phyloP scores from a whole-genome alignment of 257 asterid species.

The Schizonepeta tenuifolia region DNA sequence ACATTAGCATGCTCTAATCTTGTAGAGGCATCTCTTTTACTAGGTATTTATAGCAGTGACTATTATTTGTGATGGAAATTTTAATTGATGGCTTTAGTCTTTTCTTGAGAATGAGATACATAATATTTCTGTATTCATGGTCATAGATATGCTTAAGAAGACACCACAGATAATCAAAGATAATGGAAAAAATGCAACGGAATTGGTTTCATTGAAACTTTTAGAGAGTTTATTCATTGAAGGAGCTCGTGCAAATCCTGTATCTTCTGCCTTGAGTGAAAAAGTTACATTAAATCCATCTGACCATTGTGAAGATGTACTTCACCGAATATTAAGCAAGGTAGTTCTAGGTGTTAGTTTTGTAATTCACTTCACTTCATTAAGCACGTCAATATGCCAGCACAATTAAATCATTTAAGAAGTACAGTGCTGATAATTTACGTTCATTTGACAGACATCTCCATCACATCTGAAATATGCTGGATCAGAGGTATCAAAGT shows the following conservation, averaged over 20 bases:
- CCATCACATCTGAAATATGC: background rate
- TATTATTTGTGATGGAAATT: background rate
- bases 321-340: constrained; percentile 2
- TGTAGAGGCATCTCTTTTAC: constrained; percentile 2
- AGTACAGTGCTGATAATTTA: constrained; percentile 14
- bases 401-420: background rate
- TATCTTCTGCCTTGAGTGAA: background rate
- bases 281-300: constrained; percentile 3
- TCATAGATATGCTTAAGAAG: constrained; percentile 15
- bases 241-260: constrained; percentile 17
- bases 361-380: background rate
- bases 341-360: background rate
- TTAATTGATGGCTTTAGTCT: background rate
- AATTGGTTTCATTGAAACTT: constrained; percentile 2
- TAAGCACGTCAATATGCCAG: background rate
- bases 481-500: constrained; percentile 18
- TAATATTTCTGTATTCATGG: constrained; percentile 5
- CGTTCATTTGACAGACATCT: constrained; percentile 1
- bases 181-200: background rate
- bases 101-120: background rate
- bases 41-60: background rate
- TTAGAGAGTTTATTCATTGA: constrained; percentile 11
- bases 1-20: constrained; percentile 9
- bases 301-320: constrained; percentile 1
- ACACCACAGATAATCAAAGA: background rate